Percentiles rank a stretch among this genome's conserved stretches.
Conservation (phyloP, 2,329 filamentous ascomycete genomes). For the Nothophoma quercina region DNA sequence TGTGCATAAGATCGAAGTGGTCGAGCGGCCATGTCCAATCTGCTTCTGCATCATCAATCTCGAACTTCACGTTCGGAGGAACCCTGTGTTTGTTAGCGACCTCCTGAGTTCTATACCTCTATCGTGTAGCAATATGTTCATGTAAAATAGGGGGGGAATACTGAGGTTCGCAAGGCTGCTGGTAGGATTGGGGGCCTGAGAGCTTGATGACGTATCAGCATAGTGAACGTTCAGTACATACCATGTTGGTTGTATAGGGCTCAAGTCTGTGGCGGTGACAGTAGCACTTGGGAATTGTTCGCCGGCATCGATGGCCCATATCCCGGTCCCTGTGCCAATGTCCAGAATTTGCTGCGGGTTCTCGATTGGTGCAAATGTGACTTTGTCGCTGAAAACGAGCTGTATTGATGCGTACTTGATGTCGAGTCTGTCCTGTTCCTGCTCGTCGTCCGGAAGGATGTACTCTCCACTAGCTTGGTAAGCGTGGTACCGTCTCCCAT, state of each 20-base stretch:
- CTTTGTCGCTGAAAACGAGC: slow-evolving; percentile 35
- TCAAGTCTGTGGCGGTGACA: slow-evolving; percentile 43
- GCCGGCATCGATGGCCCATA: slow-evolving; percentile 48
- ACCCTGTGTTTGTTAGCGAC: slow-evolving; percentile 22
- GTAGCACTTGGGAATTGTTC: slow-evolving; percentile 32
- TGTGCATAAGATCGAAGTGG: slow-evolving; percentile 65
- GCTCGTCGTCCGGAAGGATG: slow-evolving; percentile 36
- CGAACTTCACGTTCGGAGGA: slow-evolving; percentile 37
- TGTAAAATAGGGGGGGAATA: too few species aligned
- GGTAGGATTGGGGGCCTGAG: too few species aligned
- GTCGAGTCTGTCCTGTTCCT: slow-evolving; percentile 35
- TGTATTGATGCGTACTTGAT: slow-evolving; percentile 36
- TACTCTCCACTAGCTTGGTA: slow-evolving; percentile 27
- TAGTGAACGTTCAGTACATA: too few species aligned
- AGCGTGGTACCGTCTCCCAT: slow-evolving; percentile 38
- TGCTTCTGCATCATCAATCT: slow-evolving; percentile 41
- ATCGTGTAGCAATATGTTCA: too few species aligned
- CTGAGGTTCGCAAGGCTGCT: too few species aligned
- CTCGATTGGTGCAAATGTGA: slow-evolving; percentile 37
- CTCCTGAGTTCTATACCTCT: too few species aligned
- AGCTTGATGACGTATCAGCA: too few species aligned
- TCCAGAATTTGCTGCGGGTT: slow-evolving; percentile 40
- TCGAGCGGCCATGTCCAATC: slow-evolving; percentile 52
- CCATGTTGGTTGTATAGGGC: slow-evolving; percentile 46
- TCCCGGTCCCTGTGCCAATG: slow-evolving; percentile 41